Conservation (phyloP, 441 rosid species). For the Erodium moschatum region DNA sequence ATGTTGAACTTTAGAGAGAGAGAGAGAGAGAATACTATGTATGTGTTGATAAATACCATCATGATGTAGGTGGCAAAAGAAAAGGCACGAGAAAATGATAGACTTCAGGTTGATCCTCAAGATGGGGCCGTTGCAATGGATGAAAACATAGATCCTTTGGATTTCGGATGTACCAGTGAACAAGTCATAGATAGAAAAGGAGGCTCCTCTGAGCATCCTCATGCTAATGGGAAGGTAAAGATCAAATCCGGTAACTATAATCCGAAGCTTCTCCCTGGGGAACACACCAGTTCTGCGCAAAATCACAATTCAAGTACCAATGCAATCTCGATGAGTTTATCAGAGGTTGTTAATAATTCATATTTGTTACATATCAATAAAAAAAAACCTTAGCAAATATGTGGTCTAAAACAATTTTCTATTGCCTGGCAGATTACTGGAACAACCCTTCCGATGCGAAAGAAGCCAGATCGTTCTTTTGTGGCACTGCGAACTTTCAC, state of each 20-base stretch:
- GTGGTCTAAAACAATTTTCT: constrained; percentile 19
- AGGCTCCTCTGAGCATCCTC: constrained; percentile 6
- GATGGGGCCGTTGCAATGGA: constrained; percentile 14
- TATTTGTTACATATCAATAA: neutral
- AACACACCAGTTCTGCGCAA: constrained; percentile 19
- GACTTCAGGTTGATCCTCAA: constrained; percentile 19
- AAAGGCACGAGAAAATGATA: constrained; percentile 26
- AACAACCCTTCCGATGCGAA: constrained; percentile 42
- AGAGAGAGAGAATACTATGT: no score
- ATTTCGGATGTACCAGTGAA: neutral
- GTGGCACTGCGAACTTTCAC: constrained; percentile 42
- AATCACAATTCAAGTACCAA: constrained; percentile 22
- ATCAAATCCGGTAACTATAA: no score
- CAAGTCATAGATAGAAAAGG: constrained; percentile 12
- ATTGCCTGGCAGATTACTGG: constrained; percentile 36
- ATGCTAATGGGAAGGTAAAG: no score
- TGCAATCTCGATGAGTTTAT: constrained; percentile 27
- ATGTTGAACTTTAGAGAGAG: no score
- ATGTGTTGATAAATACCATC: no score
- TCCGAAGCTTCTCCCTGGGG: constrained; percentile 6
- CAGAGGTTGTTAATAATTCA: neutral
- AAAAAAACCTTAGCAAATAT: neutral
- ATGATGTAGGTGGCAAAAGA: constrained; percentile 29
- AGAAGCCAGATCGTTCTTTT: constrained; percentile 51
- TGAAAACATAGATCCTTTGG: neutral